These are phyloP conservation scores for Xerocomus potaroensis DNA, from an alignment of 768 basidiomycete species.

Conservation along the genomic window DNA sequence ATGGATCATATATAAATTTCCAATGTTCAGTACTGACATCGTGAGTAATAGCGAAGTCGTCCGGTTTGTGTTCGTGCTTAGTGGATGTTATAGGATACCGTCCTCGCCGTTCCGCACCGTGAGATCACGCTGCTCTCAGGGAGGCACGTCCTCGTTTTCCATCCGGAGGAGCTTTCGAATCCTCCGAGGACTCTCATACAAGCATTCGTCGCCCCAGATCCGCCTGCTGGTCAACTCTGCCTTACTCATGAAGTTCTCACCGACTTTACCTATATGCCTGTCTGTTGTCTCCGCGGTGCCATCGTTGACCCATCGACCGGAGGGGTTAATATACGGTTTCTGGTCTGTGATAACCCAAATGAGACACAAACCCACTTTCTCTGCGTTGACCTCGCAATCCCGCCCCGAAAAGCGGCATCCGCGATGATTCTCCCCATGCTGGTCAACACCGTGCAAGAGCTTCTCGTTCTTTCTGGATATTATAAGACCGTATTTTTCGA, in stretches of 20 bases:
- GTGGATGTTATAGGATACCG: constrained; percentile 1
- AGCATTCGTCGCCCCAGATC: constrained; percentile 12
- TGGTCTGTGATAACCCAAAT: background rate
- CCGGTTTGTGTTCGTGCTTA: background rate
- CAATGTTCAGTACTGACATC: constrained; percentile 8
- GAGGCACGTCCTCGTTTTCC: constrained; percentile 14
- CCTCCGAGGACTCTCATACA: constrained; percentile 16
- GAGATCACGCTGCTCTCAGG: constrained; percentile 14
- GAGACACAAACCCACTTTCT: constrained; percentile 5
- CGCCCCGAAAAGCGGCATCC: background rate
- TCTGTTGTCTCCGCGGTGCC: constrained; percentile 10
- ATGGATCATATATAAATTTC: constrained; percentile 14
- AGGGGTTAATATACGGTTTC: constrained; percentile 11
- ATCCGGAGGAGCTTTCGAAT: constrained; percentile 1
- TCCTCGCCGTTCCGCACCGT: no score
- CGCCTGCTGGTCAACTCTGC: constrained; percentile 2
- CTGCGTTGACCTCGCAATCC: constrained; percentile 17
- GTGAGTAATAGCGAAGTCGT: constrained; percentile 7
- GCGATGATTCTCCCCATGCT: constrained; percentile 10
- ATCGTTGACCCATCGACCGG: constrained; percentile 13
- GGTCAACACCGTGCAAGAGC: constrained; percentile 8
- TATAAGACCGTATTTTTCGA: constrained; percentile 1
- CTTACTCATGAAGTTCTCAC: constrained; percentile 19
- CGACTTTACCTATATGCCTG: constrained; percentile 3
- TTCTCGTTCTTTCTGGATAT: constrained; percentile 16